These are phyloP conservation scores for Prillingera fragicola DNA, from an alignment of 1,284 basidiomycete species.

Conservation along the genomic window DNA sequence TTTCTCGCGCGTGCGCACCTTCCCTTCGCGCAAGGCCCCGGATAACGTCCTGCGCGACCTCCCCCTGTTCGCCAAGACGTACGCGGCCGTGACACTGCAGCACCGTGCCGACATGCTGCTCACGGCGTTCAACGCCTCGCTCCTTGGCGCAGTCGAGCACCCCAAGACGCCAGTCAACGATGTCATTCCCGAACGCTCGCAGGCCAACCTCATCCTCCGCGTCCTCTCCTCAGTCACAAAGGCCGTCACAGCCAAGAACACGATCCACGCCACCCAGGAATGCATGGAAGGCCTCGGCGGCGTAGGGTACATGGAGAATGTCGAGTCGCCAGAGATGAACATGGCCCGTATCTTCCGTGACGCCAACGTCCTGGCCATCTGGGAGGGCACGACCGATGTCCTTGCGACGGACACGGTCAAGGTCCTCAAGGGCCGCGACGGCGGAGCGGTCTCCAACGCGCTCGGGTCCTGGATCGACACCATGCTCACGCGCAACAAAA, in stretches of 20 bases:
- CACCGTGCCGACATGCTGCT: slow-evolving; percentile 65
- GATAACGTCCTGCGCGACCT: slow-evolving; percentile 49
- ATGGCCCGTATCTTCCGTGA: slow-evolving; percentile 54
- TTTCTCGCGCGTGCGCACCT: slow-evolving; percentile 56
- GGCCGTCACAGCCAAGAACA: slow-evolving; percentile 64
- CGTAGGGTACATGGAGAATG: slow-evolving; percentile 78
- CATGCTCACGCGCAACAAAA: not conserved
- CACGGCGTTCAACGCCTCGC: slow-evolving; percentile 55
- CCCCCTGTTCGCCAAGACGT: slow-evolving; percentile 51
- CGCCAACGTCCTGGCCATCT: slow-evolving; percentile 68
- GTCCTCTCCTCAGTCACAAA: slow-evolving; percentile 67
- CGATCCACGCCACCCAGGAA: slow-evolving; percentile 61
- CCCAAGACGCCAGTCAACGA: slow-evolving; percentile 41
- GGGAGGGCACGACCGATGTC: slow-evolving; percentile 61
- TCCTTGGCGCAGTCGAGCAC: slow-evolving; percentile 61
- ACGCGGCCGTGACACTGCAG: slow-evolving; percentile 57
- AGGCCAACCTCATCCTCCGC: slow-evolving; percentile 56
- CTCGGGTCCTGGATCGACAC: slow-evolving; percentile 7
- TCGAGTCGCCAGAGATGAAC: slow-evolving; percentile 52
- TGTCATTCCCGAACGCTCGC: slow-evolving; percentile 21
- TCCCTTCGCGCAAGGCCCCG: slow-evolving; percentile 50
- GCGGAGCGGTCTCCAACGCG: not conserved
- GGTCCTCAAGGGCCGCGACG: slow-evolving; percentile 8
- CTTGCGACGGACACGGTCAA: slow-evolving; percentile 19
- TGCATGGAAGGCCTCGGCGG: slow-evolving; percentile 70